Evolutionary conservation across 768 basidiomycete species (phyloP), one percentile per base, ranked within the genome.

Genomic region (Suillus placidus): DNA sequence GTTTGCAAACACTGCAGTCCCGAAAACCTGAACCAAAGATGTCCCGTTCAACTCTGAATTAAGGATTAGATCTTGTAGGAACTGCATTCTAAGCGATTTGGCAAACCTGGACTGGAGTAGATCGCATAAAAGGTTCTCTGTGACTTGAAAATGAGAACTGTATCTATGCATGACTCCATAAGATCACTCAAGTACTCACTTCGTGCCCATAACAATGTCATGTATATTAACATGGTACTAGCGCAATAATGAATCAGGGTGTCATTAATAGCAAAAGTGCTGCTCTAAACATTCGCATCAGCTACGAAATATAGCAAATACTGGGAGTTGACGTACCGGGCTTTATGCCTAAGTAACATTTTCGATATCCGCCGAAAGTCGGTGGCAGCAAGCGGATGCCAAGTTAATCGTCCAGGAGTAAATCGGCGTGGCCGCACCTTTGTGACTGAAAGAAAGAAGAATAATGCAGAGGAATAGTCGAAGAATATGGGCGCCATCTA

Each of bases 51-150:
- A 47, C 47, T 47, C 10, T 47, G n/a, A 2, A 23, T 91, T 69
- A 0, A 16, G n/a, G 89, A 90, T 71, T 83, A 88, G 10, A 90
- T 72, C 20, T 85, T 87, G 71, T 92, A 90, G 62, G 81, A 89
- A 1, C 80, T 78, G 87, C 84, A 2, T 90, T 82, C 64, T 87
- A 78, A 14, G 85, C 81, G 18, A 89, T 10, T 52, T 88, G 26
- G 82, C 82, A 0, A 83, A 76, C 88, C 88, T 10, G 20, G 47
- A 49, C 23, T 12, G n/a, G n/a, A 51, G 23, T 30, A 91, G 57
- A 87, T 26, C 89, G 85, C 81, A 87, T 85, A 87, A 91, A 90
- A 10, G 90, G 90, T 70, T 92, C 90, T 73, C 91, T 85, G 71
- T 90, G 88, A 74, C 85, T 85, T 42, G 16, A 40, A 9, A 30